These are phyloP conservation scores for Cucumis sativus DNA, from an alignment of 306 rosid genomes.

Conservation along the genomic window Cucumber_9930_V3 NC_026660.2:20768001-20768500, in stretches of 20 bases:
- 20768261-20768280: conserved; percentile 1
- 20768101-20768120: background rate
- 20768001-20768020: conserved; percentile 96
- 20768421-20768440: background rate
- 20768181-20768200: conserved; percentile 67
- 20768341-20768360: background rate
- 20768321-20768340: conserved; percentile 44
- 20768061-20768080: conserved; percentile 61
- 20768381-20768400: background rate
- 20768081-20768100: background rate
- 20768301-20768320: conserved; percentile 37
- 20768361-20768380: background rate
- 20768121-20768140: conserved; percentile 23
- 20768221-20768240: background rate
- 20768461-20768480: background rate
- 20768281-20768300: conserved; percentile 44
- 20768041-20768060: conserved; percentile 72
- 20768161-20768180: conserved; percentile 87
- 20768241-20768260: conserved; percentile 1
- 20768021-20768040: conserved; percentile 79
- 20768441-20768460: background rate
- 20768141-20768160: conserved; percentile 98
- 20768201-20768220: conserved; percentile 16
- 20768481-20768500: background rate
- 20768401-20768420: background rate